Evolutionary conservation across 331 rosid species (phyloP), one percentile per base, ranked within the genome.

Genomic region (Dryas integrifolia): DNA sequence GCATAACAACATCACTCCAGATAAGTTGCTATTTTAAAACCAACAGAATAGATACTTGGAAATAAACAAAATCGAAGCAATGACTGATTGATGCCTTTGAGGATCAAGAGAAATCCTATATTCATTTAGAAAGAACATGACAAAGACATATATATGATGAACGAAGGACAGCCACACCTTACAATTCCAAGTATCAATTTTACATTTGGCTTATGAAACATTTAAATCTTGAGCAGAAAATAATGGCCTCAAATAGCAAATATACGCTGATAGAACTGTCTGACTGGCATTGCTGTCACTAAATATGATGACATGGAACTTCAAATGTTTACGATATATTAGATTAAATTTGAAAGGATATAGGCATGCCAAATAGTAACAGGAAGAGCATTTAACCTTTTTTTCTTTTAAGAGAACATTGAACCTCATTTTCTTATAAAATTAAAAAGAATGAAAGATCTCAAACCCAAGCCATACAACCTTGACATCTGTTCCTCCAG

Each of bases 401-500:
- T 41, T 14, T 7, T 43, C 56, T 21, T 3, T 56, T 6, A 14
- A n/a, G 3, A 40, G 11, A 57, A 39, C 16, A 53, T 10, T 45
- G 63, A 15, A 47, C 69, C 50, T 69, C 38, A 53, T 48, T 72
- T 5, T 43, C 70, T 67, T 49, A 41, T 26, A 18, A 38, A 77
- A 26, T 41, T 52, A 52, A 18, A 9, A 7, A 7, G 3, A 38
- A 16, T 52, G 58, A 53, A 67, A 68, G 6, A 11, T 72, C 69
- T 60, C 13, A 48, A 81, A 76, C 71, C 72, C 53, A 77, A 79
- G 61, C 18, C 53, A 47, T 67, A 84, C 67, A 76, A 94, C 98
- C 99, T 95, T 95, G 72, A 95, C 99, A 83, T 95, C 99, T 78
- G 99, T 95, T 78, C 99, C 99, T 78, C 99, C 99, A 48, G 99